These are phyloP conservation scores for Wallacemonas sp. DNA, from an alignment of 208 protist genomes.

Conservation along the genomic window DNA sequence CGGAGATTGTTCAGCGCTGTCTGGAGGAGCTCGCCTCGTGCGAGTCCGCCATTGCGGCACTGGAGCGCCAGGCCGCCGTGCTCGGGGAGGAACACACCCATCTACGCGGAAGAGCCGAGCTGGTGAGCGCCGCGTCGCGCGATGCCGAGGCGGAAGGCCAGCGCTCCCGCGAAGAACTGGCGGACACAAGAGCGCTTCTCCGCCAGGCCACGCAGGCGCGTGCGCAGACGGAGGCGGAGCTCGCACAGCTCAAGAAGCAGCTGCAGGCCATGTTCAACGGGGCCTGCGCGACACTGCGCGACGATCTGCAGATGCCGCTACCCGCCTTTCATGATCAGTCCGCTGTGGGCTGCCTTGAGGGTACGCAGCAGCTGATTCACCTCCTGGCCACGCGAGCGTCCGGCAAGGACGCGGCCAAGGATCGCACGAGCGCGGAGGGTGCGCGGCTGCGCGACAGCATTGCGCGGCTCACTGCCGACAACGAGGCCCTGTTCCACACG, in stretches of 20 bases:
- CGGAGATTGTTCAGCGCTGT: constrained; percentile 20
- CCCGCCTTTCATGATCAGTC: constrained; percentile 34
- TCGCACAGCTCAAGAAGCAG: constrained; percentile 10
- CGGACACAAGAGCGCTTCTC: background rate
- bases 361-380: constrained; percentile 29
- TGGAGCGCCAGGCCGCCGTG: constrained; percentile 1
- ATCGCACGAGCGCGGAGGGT: background rate
- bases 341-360: constrained; percentile 34
- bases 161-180: background rate
- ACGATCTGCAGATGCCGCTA: constrained; percentile 29
- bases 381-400: constrained; percentile 22
- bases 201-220: background rate
- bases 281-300: constrained; percentile 6
- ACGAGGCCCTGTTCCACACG: constrained; percentile 16
- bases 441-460: constrained; percentile 5
- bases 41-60: background rate
- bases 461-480: constrained; percentile 15
- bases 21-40: constrained; percentile 16
- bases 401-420: constrained; percentile 20
- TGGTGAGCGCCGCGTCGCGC: background rate
- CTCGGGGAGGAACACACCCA: constrained; percentile 1
- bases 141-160: background rate
- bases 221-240: constrained; percentile 4
- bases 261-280: constrained; percentile 9
- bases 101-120: background rate